Base-by-base conservation (phyloP, 78 protist genomes). In the Pelomyxa schiedti region DNA sequence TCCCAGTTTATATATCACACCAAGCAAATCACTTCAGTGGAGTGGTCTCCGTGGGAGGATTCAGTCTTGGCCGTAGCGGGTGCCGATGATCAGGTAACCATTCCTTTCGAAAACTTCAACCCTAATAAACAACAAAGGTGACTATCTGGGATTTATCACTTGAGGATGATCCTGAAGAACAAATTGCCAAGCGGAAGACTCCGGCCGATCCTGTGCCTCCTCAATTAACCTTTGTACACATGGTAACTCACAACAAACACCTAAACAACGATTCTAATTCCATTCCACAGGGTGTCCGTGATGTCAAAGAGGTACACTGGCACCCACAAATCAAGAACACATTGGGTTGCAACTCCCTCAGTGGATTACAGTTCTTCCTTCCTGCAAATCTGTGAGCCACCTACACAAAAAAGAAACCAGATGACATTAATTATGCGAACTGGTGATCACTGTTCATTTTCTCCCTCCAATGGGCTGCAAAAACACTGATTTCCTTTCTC, bases 241-340 rank as follows among this genome's bases (percentile, higher is more conserved):
- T 79, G n/a, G n/a, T n/a, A n/a, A n/a, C n/a, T n/a, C n/a, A n/a
- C n/a, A n/a, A n/a, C n/a, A n/a, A n/a, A n/a, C n/a, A n/a, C n/a
- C n/a, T n/a, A n/a, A n/a, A n/a, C n/a, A n/a, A n/a, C n/a, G n/a
- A n/a, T n/a, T n/a, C n/a, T n/a, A n/a, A n/a, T n/a, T n/a, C n/a
- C n/a, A n/a, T n/a, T n/a, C n/a, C n/a, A n/a, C n/a, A n/a, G 82
- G 95, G 95, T 47, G 89, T 80, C 53, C 0, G 39, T 32, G 69
- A 79, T 53, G 32, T 85, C 72, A 87, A 88, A 82, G 95, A 91
- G 79, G 39, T 76, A 39, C 92, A 86, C 79, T 91, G 90, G 90
- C 92, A 88, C 88, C 81, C 79, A 41, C 92, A 90, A 81, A 9
- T 77, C 24, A n/a, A n/a, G n/a, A n/a, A n/a, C n/a, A n/a, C n/a